Percentiles rank a stretch among this genome's conserved stretches.
Conservation (phyloP, 495 filamentous ascomycete genomes). For the Penicillium ochrochloron region DNA sequence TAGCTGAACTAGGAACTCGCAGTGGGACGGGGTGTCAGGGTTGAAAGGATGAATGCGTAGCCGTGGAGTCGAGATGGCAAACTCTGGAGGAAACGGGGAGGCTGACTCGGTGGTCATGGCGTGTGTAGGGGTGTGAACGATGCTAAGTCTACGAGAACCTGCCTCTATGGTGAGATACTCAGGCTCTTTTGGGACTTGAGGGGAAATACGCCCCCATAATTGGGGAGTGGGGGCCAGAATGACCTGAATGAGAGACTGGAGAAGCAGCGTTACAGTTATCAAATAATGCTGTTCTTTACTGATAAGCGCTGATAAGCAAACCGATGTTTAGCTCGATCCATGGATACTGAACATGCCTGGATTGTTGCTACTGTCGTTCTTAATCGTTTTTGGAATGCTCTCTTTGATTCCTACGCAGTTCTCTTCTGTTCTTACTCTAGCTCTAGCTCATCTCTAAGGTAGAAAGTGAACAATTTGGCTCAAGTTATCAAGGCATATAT, state of each 20-base stretch:
- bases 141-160: background rate
- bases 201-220: background rate
- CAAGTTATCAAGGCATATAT: too few relatives aligned
- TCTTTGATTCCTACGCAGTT: background rate
- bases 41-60: slow-evolving; percentile 40
- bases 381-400: background rate
- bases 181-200: background rate
- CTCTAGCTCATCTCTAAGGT: too few relatives aligned
- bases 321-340: too few relatives aligned
- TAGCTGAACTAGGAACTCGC: slow-evolving; percentile 39
- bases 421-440: background rate
- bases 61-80: slow-evolving; percentile 38
- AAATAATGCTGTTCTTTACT: background rate
- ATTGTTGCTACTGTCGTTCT: too few relatives aligned
- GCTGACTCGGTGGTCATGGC: background rate
- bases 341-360: too few relatives aligned
- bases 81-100: slow-evolving; percentile 25
- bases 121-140: background rate
- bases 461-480: too few relatives aligned
- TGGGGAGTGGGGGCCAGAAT: background rate
- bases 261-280: background rate
- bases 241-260: background rate
- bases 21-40: slow-evolving; percentile 32
- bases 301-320: background rate
- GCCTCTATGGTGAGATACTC: background rate